Evolutionary conservation across 148 eudicot genomes (phyloP).

Genomic region (Euryodendron excelsum): DNA sequence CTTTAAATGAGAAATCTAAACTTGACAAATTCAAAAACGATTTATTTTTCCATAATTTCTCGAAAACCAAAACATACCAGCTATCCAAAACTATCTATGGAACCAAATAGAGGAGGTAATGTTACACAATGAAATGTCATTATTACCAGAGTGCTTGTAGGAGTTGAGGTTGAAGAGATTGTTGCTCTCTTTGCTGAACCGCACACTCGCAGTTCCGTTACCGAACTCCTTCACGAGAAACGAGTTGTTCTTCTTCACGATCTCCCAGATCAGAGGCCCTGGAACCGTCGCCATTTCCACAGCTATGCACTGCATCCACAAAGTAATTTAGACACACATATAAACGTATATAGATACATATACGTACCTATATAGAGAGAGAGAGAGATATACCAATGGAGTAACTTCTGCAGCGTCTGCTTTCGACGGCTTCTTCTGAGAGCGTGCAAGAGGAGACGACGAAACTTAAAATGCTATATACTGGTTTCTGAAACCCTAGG

Average conservation of each 20-base stretch:
- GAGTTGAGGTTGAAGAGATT: conserved; percentile 82
- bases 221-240: conserved; percentile 92
- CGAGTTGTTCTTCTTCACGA: conserved; percentile 86
- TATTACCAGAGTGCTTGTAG: conserved; percentile 82
- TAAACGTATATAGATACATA: not conserved
- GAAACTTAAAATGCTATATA: not conserved
- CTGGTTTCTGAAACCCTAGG: conserved; percentile 9
- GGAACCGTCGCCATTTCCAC: conserved; percentile 79
- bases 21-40: not conserved
- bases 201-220: conserved; percentile 64
- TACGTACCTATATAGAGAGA: not conserved
- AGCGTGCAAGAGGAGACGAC: not conserved
- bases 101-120: not conserved
- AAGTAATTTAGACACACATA: not conserved
- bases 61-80: not conserved
- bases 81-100: not conserved
- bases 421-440: not conserved
- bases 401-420: not conserved
- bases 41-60: not conserved
- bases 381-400: not conserved
- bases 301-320: conserved; percentile 2
- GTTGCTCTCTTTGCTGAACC: conserved; percentile 80
- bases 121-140: not conserved
- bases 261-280: conserved; percentile 90
- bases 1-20: not conserved